phyloP scores from a whole-genome alignment of 129 eudicot genomes.

The Smallanthus sonchifolius region DNA sequence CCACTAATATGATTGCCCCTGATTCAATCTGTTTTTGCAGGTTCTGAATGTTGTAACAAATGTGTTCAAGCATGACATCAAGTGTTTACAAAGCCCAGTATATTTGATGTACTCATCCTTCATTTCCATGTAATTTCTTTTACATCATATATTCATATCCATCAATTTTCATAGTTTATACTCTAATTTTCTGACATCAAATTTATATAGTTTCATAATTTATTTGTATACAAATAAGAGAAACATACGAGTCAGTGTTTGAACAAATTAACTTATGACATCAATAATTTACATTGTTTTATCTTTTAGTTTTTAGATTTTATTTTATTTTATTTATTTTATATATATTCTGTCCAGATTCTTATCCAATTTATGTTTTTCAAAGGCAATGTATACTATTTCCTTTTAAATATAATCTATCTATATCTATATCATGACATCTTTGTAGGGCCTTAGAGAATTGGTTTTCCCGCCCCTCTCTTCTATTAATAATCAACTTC shows the following conservation, averaged over 20 bases:
- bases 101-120: neutral
- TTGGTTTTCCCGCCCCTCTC: no score
- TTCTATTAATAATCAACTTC: no score
- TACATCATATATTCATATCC: neutral
- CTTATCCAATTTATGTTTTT: no score
- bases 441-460: no score
- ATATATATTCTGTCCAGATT: neutral
- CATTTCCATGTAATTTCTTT: neutral
- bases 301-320: neutral
- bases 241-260: neutral
- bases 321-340: neutral
- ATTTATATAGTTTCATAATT: neutral
- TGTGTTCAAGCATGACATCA: conserved; percentile 9
- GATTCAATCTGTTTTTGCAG: conserved; percentile 15
- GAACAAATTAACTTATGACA: neutral
- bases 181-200: neutral
- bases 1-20: neutral
- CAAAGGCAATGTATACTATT: no score
- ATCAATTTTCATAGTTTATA: conserved; percentile 6
- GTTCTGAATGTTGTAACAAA: conserved; percentile 3
- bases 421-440: no score
- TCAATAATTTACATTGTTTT: neutral
- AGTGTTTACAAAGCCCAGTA: neutral
- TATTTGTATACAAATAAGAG: neutral
- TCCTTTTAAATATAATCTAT: no score